Evolutionary conservation across 2,329 filamentous ascomycete genomes (phyloP), one percentile per base, ranked within the genome.

Genomic region (Phyllosticta citriasiana): DNA sequence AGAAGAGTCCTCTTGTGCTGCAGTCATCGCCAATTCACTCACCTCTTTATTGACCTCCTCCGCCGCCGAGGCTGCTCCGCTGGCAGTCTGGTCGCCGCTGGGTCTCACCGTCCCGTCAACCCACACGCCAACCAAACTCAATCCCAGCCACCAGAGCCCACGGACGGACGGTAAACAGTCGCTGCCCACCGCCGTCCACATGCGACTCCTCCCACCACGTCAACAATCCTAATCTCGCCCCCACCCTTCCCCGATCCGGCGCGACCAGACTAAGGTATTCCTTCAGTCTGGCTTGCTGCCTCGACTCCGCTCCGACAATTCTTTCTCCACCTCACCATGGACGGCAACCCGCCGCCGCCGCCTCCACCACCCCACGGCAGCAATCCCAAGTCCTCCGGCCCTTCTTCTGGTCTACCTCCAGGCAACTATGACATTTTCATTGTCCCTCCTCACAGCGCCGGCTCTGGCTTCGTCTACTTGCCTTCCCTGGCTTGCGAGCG

Each of bases 401-500:
- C 53, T 5, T 51, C 73, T n/a, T 78, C 79, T 26, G 88, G 88
- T 61, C 79, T 97, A 55, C 93, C 93, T 2, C 82, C 88, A 1
- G 92, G 93, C 60, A 95, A 94, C 72, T 97, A 96, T 76, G 93
- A 97, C 78, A 96, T 97, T 71, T 97, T 97, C 78, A 88, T 97
- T 72, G 92, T 97, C 69, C 93, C 93, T 7, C 90, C 92, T 55
- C 91, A 96, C 74, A 93, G 91, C 10, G 83, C 92, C 6, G 93
- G 93, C 59, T 85, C 86, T 0, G 93, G 93, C 35, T 97, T 97
- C 74, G 79, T 97, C 27, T 97, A 97, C 73, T 83, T 97, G n/a
- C 93, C 93, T 0, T 96, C 92, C 0, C 75, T 97, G 64, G 84
- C 88, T 70, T 88, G 90, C 22, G 89, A 94, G 69, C 82, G 88